Base-by-base conservation (phyloP, 2,329 filamentous ascomycete genomes). In the Aspergillus sp. region DNA sequence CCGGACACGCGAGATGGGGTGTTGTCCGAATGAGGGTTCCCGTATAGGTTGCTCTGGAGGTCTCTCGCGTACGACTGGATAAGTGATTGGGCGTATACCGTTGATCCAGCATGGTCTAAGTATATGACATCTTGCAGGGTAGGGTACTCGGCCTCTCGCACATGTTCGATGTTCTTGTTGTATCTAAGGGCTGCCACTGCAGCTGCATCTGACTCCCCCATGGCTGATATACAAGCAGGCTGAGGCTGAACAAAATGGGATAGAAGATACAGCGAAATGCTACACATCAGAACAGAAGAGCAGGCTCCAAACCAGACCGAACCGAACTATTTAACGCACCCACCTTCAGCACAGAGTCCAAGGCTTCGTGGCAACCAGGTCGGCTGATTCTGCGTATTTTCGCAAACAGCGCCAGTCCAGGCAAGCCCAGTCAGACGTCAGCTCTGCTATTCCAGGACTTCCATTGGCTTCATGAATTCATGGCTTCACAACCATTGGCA, bases 1-100 rank as follows among this genome's bases (percentile, higher is more conserved):
- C 58, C 59, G 8, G 56, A 57, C 1, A 57, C 44, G 6, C 48
- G 56, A 19, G 61, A 62, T 9, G 61, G 59, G 8, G 58, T 58
- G 14, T 60, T 58, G 15, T 61, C 58, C 1, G 57, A 58, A 17
- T 62, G 61, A 19, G 61, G 61, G 33, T 62, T 62, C 2, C 61
- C 61, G 12, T 57, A 57, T 17, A 62, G 37, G 41, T 59, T 61
- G 7, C 17, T 8, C 43, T 57, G 55, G 17, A 62, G 47, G 21
- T 62, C 58, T 5, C 23, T 15, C 3, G 55, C 51, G 35, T 59
- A 61, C 1, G 45, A 23, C 45, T 52, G 51, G n/a, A 62, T 27
- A n/a, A 54, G n/a, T 2, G 61, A 62, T 27, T 52, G 55, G 1
- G 61, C 45, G 40, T 61, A 62, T 5, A 62, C 41, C 12, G 61